phyloP scores from a whole-genome alignment of 345 rosid species.

The Eucalyptus marginata region DNA sequence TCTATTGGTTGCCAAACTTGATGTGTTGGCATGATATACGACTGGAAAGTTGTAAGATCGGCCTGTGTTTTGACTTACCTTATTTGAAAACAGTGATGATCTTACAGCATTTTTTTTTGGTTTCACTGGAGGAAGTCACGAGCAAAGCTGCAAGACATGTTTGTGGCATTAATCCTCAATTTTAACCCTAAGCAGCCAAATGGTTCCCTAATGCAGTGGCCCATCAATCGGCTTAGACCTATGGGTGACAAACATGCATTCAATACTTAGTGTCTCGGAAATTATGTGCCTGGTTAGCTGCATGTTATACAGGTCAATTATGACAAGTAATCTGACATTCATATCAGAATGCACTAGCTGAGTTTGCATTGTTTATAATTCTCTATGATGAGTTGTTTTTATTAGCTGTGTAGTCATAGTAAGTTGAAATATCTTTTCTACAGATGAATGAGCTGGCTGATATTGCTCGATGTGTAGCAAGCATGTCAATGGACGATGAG shows the following conservation, averaged over 20 bases:
- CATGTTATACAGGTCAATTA: not conserved
- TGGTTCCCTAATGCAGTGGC: not conserved
- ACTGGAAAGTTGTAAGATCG: not conserved
- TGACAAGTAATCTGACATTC: not conserved
- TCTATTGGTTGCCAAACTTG: not conserved
- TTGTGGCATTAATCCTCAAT: not conserved
- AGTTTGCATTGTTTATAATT: not conserved
- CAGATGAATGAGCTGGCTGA: slow-evolving; percentile 99
- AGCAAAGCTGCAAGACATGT: not conserved
- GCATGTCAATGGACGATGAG: slow-evolving; percentile 69
- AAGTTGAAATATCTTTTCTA: slow-evolving; percentile 9
- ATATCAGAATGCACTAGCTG: not conserved
- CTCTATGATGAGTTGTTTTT: not conserved
- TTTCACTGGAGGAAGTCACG: not conserved
- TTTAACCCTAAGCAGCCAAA: not conserved
- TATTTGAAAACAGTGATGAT: not conserved
- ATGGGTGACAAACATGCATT: not conserved
- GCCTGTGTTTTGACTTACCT: not conserved
- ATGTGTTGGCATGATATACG: not conserved
- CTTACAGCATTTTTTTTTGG: not conserved
- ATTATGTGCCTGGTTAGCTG: not conserved
- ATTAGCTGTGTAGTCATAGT: not conserved
- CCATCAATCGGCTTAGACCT: not conserved
- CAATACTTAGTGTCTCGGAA: not conserved
- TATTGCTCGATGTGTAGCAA: slow-evolving; percentile 91